Percentiles rank a stretch among this genome's conserved stretches.
Conservation (phyloP, 495 filamentous ascomycete species). For the Zalerion maritima region DNA sequence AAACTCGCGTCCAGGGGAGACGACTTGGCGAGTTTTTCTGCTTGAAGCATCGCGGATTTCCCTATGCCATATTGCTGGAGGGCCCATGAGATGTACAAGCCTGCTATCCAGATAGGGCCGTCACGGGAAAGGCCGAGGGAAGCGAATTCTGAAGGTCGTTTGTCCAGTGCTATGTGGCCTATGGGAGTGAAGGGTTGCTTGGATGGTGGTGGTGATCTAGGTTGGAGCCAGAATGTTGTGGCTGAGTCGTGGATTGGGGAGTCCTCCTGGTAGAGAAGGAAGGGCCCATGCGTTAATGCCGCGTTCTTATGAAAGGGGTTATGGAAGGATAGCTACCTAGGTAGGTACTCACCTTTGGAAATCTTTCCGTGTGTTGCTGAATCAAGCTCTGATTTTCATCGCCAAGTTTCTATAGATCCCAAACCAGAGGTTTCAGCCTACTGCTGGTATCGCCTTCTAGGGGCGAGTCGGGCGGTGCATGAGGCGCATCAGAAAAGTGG, state of each 20-base stretch:
- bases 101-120: slow-evolving; percentile 20
- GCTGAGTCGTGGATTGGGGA: slow-evolving; percentile 16
- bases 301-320: too few species aligned
- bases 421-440: too few species aligned
- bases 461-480: too few species aligned
- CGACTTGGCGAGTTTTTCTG: slow-evolving; percentile 16
- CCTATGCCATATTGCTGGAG: slow-evolving; percentile 22
- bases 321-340: too few species aligned
- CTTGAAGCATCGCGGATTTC: slow-evolving; percentile 22
- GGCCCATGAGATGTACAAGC: slow-evolving; percentile 22
- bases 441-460: too few species aligned
- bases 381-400: slow-evolving; percentile 10
- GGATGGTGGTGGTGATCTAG: slow-evolving; percentile 14
- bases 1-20: slow-evolving; percentile 19
- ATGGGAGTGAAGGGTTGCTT: slow-evolving; percentile 19
- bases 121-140: slow-evolving; percentile 10
- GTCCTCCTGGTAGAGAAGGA: slow-evolving; percentile 8
- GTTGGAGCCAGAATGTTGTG: slow-evolving; percentile 15
- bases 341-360: slow-evolving; percentile 15
- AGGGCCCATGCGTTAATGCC: not conserved
- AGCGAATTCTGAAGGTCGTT: slow-evolving; percentile 13
- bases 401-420: slow-evolving; percentile 1
- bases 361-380: slow-evolving; percentile 10
- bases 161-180: slow-evolving; percentile 25
- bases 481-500: too few species aligned